Base-by-base conservation (phyloP, 768 basidiomycete genomes). In the Suillus hirtellus region DNA sequence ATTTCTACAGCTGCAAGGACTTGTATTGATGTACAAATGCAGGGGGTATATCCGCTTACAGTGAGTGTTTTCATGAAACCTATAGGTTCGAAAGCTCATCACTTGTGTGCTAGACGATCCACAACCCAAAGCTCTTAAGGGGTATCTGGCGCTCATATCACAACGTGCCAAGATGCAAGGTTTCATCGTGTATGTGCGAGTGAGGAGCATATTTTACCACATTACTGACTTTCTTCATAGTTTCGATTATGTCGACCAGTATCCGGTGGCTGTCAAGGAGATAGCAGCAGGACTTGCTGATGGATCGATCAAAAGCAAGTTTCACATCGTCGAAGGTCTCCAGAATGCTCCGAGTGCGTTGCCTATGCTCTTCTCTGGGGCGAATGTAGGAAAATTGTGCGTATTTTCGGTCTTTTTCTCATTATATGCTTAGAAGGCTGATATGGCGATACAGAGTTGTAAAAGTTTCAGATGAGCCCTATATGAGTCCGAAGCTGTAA, bases 31-130 rank as follows among this genome's bases (percentile, higher is more conserved):
- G n/a, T 50, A 12, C 34, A 14, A 37, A 52, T 52, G 21, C 66
- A 91, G 89, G 91, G 61, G 92, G 91, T 38, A 96, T 97, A 66
- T 92, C 94, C 49, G 83, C 84, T 34, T 96, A 95, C 71, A 93
- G 89, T 90, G 65, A 61, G 87, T 74, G 11, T 24, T 49, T 58
- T 44, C 27, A 11, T 10, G 2, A 40, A 40, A 40, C 10, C 6
- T 17, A 17, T 19, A 11, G 4, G 11, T 19, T 6, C 6, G 21
- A 38, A 40, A 15, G 55, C 24, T 56, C 24, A 56, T 11, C 24
- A 56, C 17, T 11, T 11, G 37, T 38, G 37, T 40, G 42, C 37
- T 68, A 91, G 89, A 91, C 70, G 72, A 80, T 35, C 62, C 77
- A 1, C 84, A 81, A 64, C 88, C 91, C 1, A 83, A 81, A 64